Conservation (phyloP, 495 filamentous ascomycete genomes). For the Penicillium maclennaniae region DNA sequence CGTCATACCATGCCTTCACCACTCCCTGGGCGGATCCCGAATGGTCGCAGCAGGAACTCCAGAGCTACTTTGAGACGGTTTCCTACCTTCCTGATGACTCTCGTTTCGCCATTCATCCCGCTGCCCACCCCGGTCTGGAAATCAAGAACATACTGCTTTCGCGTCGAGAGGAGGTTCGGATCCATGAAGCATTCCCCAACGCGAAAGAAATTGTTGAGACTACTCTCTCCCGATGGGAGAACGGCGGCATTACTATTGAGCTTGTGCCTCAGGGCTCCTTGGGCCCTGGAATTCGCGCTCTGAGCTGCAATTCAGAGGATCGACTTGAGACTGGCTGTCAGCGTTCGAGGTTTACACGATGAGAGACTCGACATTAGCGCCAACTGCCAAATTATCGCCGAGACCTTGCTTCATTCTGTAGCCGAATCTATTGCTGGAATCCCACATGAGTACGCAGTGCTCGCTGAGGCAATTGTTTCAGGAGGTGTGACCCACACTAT, state of each 20-base stretch:
- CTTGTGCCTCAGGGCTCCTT: constrained; percentile 41
- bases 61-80: constrained; percentile 41
- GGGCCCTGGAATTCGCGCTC: constrained; percentile 43
- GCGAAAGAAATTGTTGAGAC: constrained; percentile 37
- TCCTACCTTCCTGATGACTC: constrained; percentile 26
- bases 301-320: constrained; percentile 38
- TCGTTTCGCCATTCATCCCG: constrained; percentile 35
- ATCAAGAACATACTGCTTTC: constrained; percentile 41
- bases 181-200: constrained; percentile 45
- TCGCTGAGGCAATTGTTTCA: constrained; percentile 45
- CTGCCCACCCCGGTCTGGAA: constrained; percentile 45
- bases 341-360: constrained; percentile 35
- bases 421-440: constrained; percentile 47
- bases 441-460: constrained; percentile 47
- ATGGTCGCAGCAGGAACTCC: constrained; percentile 51
- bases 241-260: constrained; percentile 41
- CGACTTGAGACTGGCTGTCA: constrained; percentile 41
- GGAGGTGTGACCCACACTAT: constrained; percentile 38
- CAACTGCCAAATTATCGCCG: constrained; percentile 49
- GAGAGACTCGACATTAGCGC: constrained; percentile 40
- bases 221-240: constrained; percentile 40
- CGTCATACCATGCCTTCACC: constrained; percentile 41
- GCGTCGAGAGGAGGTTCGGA: constrained; percentile 29
- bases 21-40: constrained; percentile 44
- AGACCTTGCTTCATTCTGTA: constrained; percentile 52